phyloP scores from a whole-genome alignment of 106 monocot genomes.

The Alisma plantagoaquatica region DNA sequence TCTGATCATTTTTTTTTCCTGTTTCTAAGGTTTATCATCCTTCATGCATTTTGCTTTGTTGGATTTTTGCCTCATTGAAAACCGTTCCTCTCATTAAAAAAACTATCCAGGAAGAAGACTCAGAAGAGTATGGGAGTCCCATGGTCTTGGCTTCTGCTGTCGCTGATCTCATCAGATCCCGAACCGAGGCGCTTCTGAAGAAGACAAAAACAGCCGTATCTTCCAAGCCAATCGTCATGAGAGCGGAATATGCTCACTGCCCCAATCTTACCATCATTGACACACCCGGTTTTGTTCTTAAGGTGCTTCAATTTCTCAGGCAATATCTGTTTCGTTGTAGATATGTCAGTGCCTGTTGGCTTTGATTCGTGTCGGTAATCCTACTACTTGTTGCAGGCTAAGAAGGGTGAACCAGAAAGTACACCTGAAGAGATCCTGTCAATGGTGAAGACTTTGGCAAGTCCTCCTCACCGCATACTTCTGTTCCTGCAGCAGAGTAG shows the following conservation, averaged over 20 bases:
- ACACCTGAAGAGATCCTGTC: slow-evolving; percentile 80
- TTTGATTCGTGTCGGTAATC: too few species aligned
- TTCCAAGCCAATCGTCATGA: slow-evolving; percentile 89
- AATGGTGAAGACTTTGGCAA: slow-evolving; percentile 90
- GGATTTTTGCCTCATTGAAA: neutral
- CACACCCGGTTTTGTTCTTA: slow-evolving; percentile 96
- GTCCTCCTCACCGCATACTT: slow-evolving; percentile 84
- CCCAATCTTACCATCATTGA: slow-evolving; percentile 99
- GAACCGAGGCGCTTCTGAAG: slow-evolving; percentile 78
- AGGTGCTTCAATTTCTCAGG: too few species aligned
- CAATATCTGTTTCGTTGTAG: too few species aligned
- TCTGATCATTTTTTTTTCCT: neutral
- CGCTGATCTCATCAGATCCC: slow-evolving; percentile 77
- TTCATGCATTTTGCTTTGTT: neutral
- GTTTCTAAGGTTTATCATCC: neutral
- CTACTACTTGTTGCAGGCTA: slow-evolving; percentile 43
- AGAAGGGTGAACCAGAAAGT: slow-evolving; percentile 87
- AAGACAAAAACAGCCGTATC: slow-evolving; percentile 71
- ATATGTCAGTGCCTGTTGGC: too few species aligned
- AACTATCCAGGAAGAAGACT: slow-evolving; percentile 78
- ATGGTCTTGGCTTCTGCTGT: slow-evolving; percentile 60
- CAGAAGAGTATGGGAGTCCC: slow-evolving; percentile 90
- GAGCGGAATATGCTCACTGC: slow-evolving; percentile 93
- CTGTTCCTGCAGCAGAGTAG: slow-evolving; percentile 98
- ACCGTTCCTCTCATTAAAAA: neutral